Percentiles rank a stretch among this genome's conserved stretches.
phyloP scores from a whole-genome alignment of 768 basidiomycete genomes.

The Ramaria sp. region DNA sequence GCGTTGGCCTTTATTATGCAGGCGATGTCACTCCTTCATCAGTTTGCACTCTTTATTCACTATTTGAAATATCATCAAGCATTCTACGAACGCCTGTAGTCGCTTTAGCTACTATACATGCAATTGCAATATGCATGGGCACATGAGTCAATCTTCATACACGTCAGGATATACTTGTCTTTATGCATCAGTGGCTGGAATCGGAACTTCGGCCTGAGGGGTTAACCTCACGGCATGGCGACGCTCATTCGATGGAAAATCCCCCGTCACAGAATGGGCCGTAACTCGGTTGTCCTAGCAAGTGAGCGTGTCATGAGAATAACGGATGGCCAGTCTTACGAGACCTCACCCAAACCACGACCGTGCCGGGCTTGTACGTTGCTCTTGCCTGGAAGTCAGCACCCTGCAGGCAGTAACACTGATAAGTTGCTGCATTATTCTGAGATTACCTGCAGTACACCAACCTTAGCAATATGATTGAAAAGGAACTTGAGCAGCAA shows the following conservation, averaged over 20 bases:
- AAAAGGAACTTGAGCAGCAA: constrained; percentile 44
- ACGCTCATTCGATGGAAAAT: constrained; percentile 27
- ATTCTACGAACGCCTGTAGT: too few species aligned
- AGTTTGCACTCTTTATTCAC: too few species aligned
- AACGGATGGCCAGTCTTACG: not conserved
- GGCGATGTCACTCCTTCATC: too few species aligned
- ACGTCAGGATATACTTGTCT: not conserved
- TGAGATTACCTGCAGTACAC: constrained; percentile 28
- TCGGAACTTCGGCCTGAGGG: constrained; percentile 38
- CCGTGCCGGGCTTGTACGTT: constrained; percentile 40
- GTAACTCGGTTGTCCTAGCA: constrained; percentile 37
- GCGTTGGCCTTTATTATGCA: too few species aligned
- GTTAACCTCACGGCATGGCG: constrained; percentile 39
- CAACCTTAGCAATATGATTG: constrained; percentile 40
- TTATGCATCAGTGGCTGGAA: constrained; percentile 19
- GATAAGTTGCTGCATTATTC: not conserved
- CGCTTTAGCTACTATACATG: not conserved
- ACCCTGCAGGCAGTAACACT: not conserved
- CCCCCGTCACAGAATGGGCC: constrained; percentile 33
- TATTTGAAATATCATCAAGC: too few species aligned
- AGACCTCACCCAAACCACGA: constrained; percentile 41
- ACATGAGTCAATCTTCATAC: not conserved
- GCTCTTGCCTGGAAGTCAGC: constrained; percentile 26
- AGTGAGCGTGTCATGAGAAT: not conserved
- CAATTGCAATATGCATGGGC: not conserved